Base-by-base conservation (phyloP, 129 eudicot species). In the Silybum marianum region DNA sequence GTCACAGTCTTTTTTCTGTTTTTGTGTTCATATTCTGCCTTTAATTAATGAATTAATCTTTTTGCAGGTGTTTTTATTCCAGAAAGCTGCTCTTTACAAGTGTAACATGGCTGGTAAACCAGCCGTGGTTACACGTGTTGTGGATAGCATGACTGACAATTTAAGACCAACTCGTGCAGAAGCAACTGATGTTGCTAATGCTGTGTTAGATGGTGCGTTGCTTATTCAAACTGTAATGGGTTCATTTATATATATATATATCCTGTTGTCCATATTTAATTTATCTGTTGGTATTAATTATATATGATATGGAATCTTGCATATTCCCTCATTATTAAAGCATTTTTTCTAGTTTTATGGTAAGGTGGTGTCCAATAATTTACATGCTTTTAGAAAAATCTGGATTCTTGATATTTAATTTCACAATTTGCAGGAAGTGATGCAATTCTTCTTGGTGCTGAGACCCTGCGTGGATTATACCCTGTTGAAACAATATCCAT, bases 151-250 rank as follows among this genome's bases (percentile, higher is more conserved):
- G 95, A 90, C 95, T 68, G 88, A 88, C 72, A 90, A 90, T 76
- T 80, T 90, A 74, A 84, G 95, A 39, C 95, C 95, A 60, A 90
- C 95, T 79, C 95, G 95, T 79, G 95, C 95, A 44, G 95, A 90
- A 79, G 95, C 95, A 82, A 90, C 95, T 84, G 95, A 90, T 88
- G 95, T 90, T 79, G 94, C 94, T 32, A 90, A 90, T 80, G 94
- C 94, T 51, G 91, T 90, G 16, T 79, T 90, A 78, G 94, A 90
- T 84, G 94, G 94, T 90, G 30, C 72, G 80, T 78, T 76, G 42
- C 70, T 70, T 26, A 30, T 77, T 83, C 22, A 25, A 69, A 19
- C 23, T 58, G 36, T 34, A 34, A 19, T 51, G 66, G 54, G 14
- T 25, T 74, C 48, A 71, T 71, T 63, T 72, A 8, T 74, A 69